phyloP scores from a whole-genome alignment of 768 basidiomycete genomes.

The Amanita brunnescens region DNA sequence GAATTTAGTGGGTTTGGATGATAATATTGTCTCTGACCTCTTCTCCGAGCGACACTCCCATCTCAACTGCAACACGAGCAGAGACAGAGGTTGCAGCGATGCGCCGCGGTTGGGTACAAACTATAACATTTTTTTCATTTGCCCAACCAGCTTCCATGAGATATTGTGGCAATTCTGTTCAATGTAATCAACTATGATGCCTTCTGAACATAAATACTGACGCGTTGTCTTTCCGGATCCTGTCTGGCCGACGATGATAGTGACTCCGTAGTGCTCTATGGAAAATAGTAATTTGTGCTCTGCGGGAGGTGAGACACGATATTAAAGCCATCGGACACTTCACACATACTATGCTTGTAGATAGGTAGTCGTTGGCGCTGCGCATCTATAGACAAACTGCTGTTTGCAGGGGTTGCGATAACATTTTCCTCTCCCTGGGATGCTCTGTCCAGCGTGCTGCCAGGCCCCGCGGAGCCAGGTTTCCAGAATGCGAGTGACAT shows the following conservation, averaged over 20 bases:
- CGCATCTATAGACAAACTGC: conserved; percentile 54
- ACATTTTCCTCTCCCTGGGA: conserved; percentile 69
- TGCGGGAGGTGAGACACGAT: conserved; percentile 20
- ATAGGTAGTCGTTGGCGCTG: conserved; percentile 85
- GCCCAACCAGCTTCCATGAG: conserved; percentile 94
- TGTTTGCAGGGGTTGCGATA: conserved; percentile 48
- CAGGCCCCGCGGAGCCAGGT: conserved; percentile 77
- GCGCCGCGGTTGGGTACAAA: conserved; percentile 87
- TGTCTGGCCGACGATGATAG: conserved; percentile 90
- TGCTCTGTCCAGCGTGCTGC: conserved; percentile 80
- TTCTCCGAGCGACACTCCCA: conserved; percentile 81
- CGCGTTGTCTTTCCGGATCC: conserved; percentile 98
- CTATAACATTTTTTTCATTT: conserved; percentile 70
- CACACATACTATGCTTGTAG: conserved; percentile 68
- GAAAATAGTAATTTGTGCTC: conserved; percentile 76
- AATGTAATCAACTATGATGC: conserved; percentile 12
- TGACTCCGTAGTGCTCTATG: conserved; percentile 74
- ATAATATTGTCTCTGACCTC: conserved; percentile 43
- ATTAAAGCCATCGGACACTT: conserved; percentile 1
- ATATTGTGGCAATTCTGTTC: conserved; percentile 88
- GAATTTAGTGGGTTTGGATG: neutral
- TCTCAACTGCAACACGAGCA: conserved; percentile 82
- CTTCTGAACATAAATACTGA: conserved; percentile 29
- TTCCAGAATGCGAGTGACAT: conserved; percentile 82
- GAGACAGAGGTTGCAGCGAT: conserved; percentile 97